These are phyloP conservation scores for Pulicaria dysenterica DNA, from an alignment of 129 eudicot species.

Conservation along the genomic window DNA sequence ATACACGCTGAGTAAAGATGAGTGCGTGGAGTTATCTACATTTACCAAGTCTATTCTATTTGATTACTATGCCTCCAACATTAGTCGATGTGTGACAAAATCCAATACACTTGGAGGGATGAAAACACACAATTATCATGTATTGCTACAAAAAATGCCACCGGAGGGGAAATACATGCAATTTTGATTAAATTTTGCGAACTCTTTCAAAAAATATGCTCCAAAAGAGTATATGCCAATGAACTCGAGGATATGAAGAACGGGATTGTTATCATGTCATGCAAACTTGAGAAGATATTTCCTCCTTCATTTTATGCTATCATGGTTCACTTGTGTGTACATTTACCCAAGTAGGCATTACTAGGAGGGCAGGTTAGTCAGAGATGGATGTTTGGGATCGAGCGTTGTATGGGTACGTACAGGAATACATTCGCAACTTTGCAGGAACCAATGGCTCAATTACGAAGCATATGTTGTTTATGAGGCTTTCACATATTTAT, in stretches of 20 bases:
- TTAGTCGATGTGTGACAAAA: neutral
- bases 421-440: constrained; percentile 1
- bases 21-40: constrained; percentile 8
- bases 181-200: constrained; percentile 12
- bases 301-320: constrained; percentile 8
- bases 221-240: constrained; percentile 4
- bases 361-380: neutral
- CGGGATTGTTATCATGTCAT: constrained; percentile 6
- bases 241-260: constrained; percentile 9
- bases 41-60: constrained; percentile 1
- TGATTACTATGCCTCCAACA: constrained; percentile 17
- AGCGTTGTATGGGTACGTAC: constrained; percentile 12
- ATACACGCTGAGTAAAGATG: constrained; percentile 10
- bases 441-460: constrained; percentile 9
- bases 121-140: constrained; percentile 8
- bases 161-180: neutral
- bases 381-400: constrained; percentile 15
- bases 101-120: constrained; percentile 1
- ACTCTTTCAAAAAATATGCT: constrained; percentile 18
- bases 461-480: constrained; percentile 14
- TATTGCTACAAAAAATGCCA: constrained; percentile 1
- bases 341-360: constrained; percentile 20
- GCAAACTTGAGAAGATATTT: constrained; percentile 26
- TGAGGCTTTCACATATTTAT: constrained; percentile 16
- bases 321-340: constrained; percentile 24